A percentile compares a stretch with the other conserved stretches of the same genome.
These are phyloP conservation scores for Coniferiporia sulphurascens DNA, from an alignment of 1,284 basidiomycete species.

Conservation along the genomic window DNA sequence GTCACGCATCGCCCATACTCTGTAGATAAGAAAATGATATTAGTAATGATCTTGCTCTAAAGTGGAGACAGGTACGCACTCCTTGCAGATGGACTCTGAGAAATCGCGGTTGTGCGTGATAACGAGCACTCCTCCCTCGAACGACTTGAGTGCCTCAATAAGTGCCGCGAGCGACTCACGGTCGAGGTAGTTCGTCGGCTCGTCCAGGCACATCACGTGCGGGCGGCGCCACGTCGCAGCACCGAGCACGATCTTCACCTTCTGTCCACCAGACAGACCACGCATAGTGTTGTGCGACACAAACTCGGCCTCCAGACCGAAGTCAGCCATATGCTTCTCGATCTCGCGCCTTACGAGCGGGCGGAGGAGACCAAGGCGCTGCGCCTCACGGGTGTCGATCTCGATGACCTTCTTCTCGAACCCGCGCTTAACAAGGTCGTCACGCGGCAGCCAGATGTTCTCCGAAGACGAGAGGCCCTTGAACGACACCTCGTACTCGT, in stretches of 20 bases:
- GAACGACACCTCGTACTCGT: constrained; percentile 96
- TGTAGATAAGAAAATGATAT: constrained; percentile 22
- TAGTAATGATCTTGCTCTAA: constrained; percentile 5
- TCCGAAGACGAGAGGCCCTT: constrained; percentile 89
- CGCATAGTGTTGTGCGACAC: constrained; percentile 96
- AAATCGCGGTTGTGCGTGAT: constrained; percentile 98
- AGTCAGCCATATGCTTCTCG: constrained; percentile 96
- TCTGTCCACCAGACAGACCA: constrained; percentile 98
- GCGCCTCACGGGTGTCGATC: constrained; percentile 95
- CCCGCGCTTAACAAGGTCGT: constrained; percentile 94
- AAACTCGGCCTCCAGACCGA: constrained; percentile 95
- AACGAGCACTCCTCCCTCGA: constrained; percentile 95
- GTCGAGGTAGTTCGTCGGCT: constrained; percentile 97
- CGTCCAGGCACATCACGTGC: constrained; percentile 96
- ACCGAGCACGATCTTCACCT: constrained; percentile 99
- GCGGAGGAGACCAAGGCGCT: constrained; percentile 92
- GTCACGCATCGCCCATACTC: constrained; percentile 92
- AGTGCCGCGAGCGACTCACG: constrained; percentile 96
- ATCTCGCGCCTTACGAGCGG: constrained; percentile 97
- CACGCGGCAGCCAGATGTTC: constrained; percentile 95
- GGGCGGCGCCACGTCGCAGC: constrained; percentile 98
- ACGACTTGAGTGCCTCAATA: constrained; percentile 93
- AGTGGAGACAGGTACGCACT: constrained; percentile 39
- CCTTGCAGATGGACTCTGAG: constrained; percentile 90
- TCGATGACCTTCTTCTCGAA: constrained; percentile 99